Evolutionary conservation across 1,284 basidiomycete species (phyloP), one percentile per base, ranked within the genome.

Genomic region (Microbotryum lychnidis-dioicae): DNA sequence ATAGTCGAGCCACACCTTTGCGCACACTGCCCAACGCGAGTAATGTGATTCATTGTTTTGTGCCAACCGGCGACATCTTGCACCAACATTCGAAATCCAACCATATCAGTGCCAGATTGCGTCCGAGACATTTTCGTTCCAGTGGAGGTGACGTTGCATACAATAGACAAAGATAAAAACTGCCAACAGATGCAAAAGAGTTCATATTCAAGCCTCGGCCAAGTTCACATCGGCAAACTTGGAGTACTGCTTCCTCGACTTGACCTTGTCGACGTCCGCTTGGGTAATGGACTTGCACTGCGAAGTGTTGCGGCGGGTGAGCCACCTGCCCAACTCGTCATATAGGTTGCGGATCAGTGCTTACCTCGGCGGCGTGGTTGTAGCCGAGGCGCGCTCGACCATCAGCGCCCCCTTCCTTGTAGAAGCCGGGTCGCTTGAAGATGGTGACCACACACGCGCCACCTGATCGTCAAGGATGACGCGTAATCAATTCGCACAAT

Each of bases 371-470:
- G 5, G 81, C 88, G 68, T 89, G 87, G 71, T 89, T 87, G 71
- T 90, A 90, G 8, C 88, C 87, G 62, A 90, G 70, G 62, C 87
- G 81, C 54, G 79, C 76, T 59, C 84, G 77, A 4, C 87, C 87
- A 68, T 89, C 86, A 42, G 71, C 63, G 0, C 84, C 83, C 25
- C 81, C 83, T 31, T 80, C 73, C 58, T 80, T 79, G 73, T 77
- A 89, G 74, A 88, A 89, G 58, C 85, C 84, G 0, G 87, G 87
- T 37, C 87, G 79, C 37, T 85, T 82, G 33, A 89, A 77, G 9
- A 89, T 76, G 49, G 84, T 85, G 59, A 87, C 82, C n/a, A 88
- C 85, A 14, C 82, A 85, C 6, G 86, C 85, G 31, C 87, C 70
- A 48, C 70, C 70, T 56, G 50, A 9, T n/a, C 52, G 23, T 21